These are phyloP conservation scores for Fomitopsis pinicola DNA, from an alignment of 1,284 basidiomycete species.

Conservation along the genomic window DNA sequence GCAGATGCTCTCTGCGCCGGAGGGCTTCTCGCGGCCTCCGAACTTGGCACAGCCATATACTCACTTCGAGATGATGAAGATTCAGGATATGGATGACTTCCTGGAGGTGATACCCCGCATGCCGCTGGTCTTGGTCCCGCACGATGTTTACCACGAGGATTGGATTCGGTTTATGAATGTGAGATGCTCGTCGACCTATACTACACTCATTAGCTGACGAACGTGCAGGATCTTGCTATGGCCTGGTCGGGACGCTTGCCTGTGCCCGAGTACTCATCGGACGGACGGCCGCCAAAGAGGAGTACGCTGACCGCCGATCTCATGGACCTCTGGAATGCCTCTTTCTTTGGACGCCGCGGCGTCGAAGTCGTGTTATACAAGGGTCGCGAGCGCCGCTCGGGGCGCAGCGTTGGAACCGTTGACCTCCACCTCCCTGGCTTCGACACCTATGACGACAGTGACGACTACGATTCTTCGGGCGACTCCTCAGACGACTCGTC, in stretches of 20 bases:
- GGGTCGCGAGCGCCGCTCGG: slow-evolving; percentile 69
- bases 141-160: slow-evolving; percentile 72
- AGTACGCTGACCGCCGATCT: slow-evolving; percentile 61
- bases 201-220: slow-evolving; percentile 2
- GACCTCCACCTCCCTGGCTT: slow-evolving; percentile 51
- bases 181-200: slow-evolving; percentile 16
- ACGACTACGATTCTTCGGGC: slow-evolving; percentile 28
- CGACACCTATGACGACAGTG: slow-evolving; percentile 35
- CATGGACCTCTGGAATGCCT: slow-evolving; percentile 71
- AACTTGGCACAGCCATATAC: slow-evolving; percentile 64
- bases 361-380: slow-evolving; percentile 73
- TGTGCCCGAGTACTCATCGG: slow-evolving; percentile 42
- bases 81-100: slow-evolving; percentile 72
- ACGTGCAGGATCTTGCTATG: slow-evolving; percentile 56
- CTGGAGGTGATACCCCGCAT: slow-evolving; percentile 60
- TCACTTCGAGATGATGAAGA: slow-evolving; percentile 63
- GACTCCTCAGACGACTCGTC: slow-evolving; percentile 31
- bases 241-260: slow-evolving; percentile 73
- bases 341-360: slow-evolving; percentile 67
- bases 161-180: slow-evolving; percentile 76
- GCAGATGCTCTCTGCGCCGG: slow-evolving; percentile 53
- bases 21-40: slow-evolving; percentile 66
- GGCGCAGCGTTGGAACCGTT: slow-evolving; percentile 45
- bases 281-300: slow-evolving; percentile 48
- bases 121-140: slow-evolving; percentile 66